A percentile compares a stretch with the other conserved stretches of the same genome.
phyloP scores from a whole-genome alignment of 768 basidiomycete genomes.

The Pleurotus pulmonarius region DNA sequence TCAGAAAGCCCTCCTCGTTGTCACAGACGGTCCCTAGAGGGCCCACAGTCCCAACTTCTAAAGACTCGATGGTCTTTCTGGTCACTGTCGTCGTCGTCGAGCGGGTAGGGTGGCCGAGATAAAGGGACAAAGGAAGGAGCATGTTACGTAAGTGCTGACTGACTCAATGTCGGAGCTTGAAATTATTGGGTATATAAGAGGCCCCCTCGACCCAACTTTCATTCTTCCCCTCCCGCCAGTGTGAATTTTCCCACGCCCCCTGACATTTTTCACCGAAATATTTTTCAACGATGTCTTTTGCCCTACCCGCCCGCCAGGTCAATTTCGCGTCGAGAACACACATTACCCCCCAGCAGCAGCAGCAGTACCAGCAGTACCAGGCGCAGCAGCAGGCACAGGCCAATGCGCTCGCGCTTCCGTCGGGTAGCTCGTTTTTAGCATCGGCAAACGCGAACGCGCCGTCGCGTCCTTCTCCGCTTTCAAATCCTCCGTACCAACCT shows the following conservation, averaged over 20 bases:
- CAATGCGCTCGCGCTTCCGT: constrained; percentile 55
- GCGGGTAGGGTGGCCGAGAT: neutral
- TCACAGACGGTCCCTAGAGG: too few species aligned
- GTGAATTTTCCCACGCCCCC: constrained; percentile 38
- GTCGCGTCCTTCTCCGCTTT: constrained; percentile 54
- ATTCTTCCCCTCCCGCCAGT: constrained; percentile 28
- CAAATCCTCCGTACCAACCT: constrained; percentile 45
- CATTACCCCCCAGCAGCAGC: constrained; percentile 35
- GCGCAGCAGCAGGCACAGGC: constrained; percentile 32
- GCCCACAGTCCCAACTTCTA: too few species aligned
- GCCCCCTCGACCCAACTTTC: constrained; percentile 20
- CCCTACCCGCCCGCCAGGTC: constrained; percentile 74
- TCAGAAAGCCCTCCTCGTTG: too few species aligned
- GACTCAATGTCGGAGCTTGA: constrained; percentile 45
- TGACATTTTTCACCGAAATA: constrained; percentile 19
- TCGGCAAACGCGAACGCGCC: constrained; percentile 33
- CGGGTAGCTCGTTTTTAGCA: constrained; percentile 45
- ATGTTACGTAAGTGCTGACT: constrained; percentile 39
- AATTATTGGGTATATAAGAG: constrained; percentile 42
- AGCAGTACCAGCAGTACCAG: constrained; percentile 33
- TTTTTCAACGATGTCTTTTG: constrained; percentile 48
- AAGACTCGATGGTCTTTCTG: too few species aligned
- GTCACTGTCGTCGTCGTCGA: neutral
- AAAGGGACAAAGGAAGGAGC: constrained; percentile 28
- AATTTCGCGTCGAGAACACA: constrained; percentile 65